Base-by-base conservation (phyloP, 371 early-diverging fungal genomes). In the Funneliformis caledonium region DNA sequence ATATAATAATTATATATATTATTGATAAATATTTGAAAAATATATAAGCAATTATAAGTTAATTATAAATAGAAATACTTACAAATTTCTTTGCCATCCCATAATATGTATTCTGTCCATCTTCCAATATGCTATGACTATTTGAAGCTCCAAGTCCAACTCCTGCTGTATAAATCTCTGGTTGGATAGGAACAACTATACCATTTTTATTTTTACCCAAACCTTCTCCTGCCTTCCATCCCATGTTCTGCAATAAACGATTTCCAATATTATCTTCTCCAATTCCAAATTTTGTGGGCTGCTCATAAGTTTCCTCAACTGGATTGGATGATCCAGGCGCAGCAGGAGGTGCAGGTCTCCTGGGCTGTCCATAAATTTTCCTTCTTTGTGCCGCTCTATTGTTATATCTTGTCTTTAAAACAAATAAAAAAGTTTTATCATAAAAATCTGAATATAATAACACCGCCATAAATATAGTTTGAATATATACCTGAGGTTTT, bases 171-270 rank as follows among this genome's bases (percentile, higher is more conserved):
- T 56, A 56, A 56, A 56, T 56, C 56, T 56, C 56, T 56, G 56
- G 56, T 48, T 86, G 82, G 61, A 86, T 84, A 1, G 87, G 87
- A 11, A 82, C 85, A 45, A 75, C 82, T 37, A 86, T 86, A 1
- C 87, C 87, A 2, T 72, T 82, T 0, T 82, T 83, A 78, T 86
- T 83, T 72, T 84, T 81, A 1, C 93, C 94, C 2, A 93, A 84
- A 52, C 94, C 94, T 78, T 86, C 86, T 14, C 94, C 94, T 45
- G 82, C 80, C 56, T 82, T 85, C 95, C 95, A 95, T 10, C 95
- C 95, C 91, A 93, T 89, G 16, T 89, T 91, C 64, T 87, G 84
- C 45, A 93, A 76, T n/a, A 93, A 69, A 45, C 85, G 83, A 75
- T 87, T 91, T 2, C 94, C 94, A 50, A 88, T 81, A 82, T 93